Base-by-base conservation (phyloP, 805 yeast genomes). In the Helenozyma baotianmanensis region DNA sequence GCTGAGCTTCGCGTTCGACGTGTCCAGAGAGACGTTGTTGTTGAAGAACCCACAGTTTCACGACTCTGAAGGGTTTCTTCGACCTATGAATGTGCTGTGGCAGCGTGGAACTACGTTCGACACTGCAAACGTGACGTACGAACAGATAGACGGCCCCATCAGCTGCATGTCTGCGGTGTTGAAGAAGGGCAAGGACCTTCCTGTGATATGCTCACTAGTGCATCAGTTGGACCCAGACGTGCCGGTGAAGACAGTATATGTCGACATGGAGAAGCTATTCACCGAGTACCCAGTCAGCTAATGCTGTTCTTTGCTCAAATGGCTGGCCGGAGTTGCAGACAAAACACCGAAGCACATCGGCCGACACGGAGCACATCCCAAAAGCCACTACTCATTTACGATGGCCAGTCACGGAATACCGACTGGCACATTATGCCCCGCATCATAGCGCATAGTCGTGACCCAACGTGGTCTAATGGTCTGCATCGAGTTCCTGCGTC, bases 161-260 rank as follows among this genome's bases (percentile, higher is more conserved):
- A n/a, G n/a, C n/a, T 39, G 43, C 21, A 27, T 27, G 17, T 33
- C 40, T 2, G 27, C 37, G 4, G 30, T 39, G 10, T 29, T 39
- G 11, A 14, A 23, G 14, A 9, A 15, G 7, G 19, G 19, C 8
- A 5, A 5, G 5, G 19, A 17, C 11, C 17, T 4, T 12, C 26
- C 14, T n/a, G 15, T 14, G 14, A 29, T 29, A 15, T 12, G 14
- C 19, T 36, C 43, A 5, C 14, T 39, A 2, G 38, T 39, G 19
- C 23, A 36, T 21, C 40, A 39, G 25, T 5, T 23, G 10, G 17
- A 15, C 3, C n/a, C n/a, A n/a, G 19, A 17, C 19, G 19, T 17
- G 5, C 19, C 19, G 7, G 8, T 17, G 8, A 17, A 17, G 19
- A 17, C 8, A 8, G 19, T 17, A 8, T 17, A 17, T 8, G 8